A percentile compares a stretch with the other conserved stretches of the same genome.
Evolutionary conservation across 768 basidiomycete species (phyloP).

Genomic region (Auriscalpium vulgare): DNA sequence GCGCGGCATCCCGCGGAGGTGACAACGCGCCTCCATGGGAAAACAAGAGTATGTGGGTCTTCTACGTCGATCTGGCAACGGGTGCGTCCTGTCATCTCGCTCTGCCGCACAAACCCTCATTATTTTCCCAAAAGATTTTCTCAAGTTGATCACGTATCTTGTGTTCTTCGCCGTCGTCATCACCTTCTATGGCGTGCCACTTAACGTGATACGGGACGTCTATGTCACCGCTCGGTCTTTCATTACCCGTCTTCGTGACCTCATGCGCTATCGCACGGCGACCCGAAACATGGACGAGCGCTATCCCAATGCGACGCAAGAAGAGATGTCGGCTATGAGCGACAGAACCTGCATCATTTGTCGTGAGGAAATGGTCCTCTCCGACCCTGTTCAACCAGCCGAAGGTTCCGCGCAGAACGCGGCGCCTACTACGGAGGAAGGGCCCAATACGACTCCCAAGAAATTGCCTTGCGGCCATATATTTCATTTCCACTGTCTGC

Average conservation of each 20-base stretch:
- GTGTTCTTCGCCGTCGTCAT: slow-evolving; percentile 92
- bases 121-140: slow-evolving; percentile 58
- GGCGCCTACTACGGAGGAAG: slow-evolving; percentile 35
- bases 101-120: slow-evolving; percentile 5
- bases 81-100: slow-evolving; percentile 40
- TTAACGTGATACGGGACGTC: slow-evolving; percentile 96
- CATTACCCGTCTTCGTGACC: slow-evolving; percentile 75
- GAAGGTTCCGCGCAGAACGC: slow-evolving; percentile 11
- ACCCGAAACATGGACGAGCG: slow-evolving; percentile 95
- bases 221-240: slow-evolving; percentile 94
- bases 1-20: slow-evolving; percentile 70
- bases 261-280: slow-evolving; percentile 87
- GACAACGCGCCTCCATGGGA: slow-evolving; percentile 92
- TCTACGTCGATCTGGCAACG: slow-evolving; percentile 88
- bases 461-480: slow-evolving; percentile 95
- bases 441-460: slow-evolving; percentile 93
- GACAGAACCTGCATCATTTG: slow-evolving; percentile 98
- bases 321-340: slow-evolving; percentile 71
- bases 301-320: slow-evolving; percentile 87
- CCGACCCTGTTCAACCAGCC: slow-evolving; percentile 15
- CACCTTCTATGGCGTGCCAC: slow-evolving; percentile 87
- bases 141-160: slow-evolving; percentile 88
- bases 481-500: slow-evolving; percentile 95
- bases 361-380: slow-evolving; percentile 83
- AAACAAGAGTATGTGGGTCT: slow-evolving; percentile 94